Conservation (phyloP, 2,329 filamentous ascomycete species). For the Pezicula carpinea region DNA sequence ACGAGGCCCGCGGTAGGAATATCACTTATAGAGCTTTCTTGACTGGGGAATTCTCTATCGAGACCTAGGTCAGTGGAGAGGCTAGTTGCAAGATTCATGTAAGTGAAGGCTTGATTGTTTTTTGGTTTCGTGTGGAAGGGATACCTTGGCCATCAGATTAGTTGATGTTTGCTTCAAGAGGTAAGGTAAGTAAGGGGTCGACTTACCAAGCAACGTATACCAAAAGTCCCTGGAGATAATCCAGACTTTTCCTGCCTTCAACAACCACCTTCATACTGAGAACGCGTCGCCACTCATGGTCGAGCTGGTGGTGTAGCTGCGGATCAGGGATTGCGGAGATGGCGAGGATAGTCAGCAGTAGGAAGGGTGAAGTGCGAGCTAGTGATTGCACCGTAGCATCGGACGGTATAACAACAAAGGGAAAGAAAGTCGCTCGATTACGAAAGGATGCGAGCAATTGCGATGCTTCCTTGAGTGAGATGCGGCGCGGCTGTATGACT, state of each 20-base stretch:
- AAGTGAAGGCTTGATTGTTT: slow-evolving; percentile 25
- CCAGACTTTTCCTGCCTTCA: slow-evolving; percentile 51
- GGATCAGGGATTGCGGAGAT: slow-evolving; percentile 18
- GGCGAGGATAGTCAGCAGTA: slow-evolving; percentile 24
- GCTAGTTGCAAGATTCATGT: slow-evolving; percentile 28
- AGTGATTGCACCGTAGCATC: slow-evolving; percentile 20
- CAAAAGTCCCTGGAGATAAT: slow-evolving; percentile 53
- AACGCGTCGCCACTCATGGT: slow-evolving; percentile 24
- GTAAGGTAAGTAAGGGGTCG: too few species aligned
- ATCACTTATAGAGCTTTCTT: slow-evolving; percentile 12
- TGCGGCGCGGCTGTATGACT: slow-evolving; percentile 15
- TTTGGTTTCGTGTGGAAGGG: slow-evolving; percentile 25
- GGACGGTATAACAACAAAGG: slow-evolving; percentile 21
- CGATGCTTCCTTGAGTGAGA: slow-evolving; percentile 20
- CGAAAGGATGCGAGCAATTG: slow-evolving; percentile 16
- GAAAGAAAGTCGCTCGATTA: slow-evolving; percentile 17
- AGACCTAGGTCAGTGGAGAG: slow-evolving; percentile 28
- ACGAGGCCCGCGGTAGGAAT: slow-evolving; percentile 15
- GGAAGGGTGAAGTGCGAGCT: slow-evolving; percentile 21
- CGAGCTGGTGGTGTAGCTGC: slow-evolving; percentile 22
- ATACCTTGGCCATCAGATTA: slow-evolving; percentile 15
- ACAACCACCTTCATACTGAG: slow-evolving; percentile 37
- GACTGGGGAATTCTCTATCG: slow-evolving; percentile 18
- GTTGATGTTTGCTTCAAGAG: too few species aligned
- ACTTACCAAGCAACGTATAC: slow-evolving; percentile 54